Conservation (phyloP, 441 rosid species). For the California macrophylla region DNA sequence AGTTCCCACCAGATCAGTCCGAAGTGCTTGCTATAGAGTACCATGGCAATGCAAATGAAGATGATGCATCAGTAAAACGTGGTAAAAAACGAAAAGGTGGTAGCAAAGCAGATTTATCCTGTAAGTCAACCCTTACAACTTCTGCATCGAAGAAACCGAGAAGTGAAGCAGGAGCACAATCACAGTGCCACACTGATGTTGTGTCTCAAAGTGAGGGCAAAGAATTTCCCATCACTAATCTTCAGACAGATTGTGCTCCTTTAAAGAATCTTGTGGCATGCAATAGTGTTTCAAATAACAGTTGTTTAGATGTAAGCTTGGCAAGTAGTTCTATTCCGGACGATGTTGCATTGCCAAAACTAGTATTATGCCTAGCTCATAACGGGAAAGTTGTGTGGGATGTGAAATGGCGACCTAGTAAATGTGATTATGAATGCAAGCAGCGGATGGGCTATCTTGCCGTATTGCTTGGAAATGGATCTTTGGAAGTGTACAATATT, state of each 20-base stretch:
- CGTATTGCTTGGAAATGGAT: conserved; percentile 78
- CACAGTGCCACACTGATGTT: conserved; percentile 19
- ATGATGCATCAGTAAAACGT: conserved; percentile 21
- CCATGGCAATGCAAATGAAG: conserved; percentile 23
- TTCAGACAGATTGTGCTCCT: conserved; percentile 16
- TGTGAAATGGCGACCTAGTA: conserved; percentile 64
- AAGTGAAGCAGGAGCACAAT: conserved; percentile 22
- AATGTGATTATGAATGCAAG: conserved; percentile 32
- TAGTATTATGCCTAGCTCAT: conserved; percentile 75
- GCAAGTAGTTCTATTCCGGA: conserved; percentile 27
- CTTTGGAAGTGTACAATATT: conserved; percentile 78
- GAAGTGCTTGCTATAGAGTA: conserved; percentile 28
- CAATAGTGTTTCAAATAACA: conserved; percentile 21
- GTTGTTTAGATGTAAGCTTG: conserved; percentile 16
- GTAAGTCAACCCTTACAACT: conserved; percentile 28
- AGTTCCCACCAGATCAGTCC: conserved; percentile 35
- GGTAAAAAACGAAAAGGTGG: conserved; percentile 19
- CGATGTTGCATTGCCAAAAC: conserved; percentile 56
- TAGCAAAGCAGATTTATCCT: conserved; percentile 16
- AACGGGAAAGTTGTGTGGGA: conserved; percentile 93
- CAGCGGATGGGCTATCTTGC: conserved; percentile 86
- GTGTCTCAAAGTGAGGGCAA: conserved; percentile 28
- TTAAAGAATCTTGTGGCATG: conserved; percentile 13
- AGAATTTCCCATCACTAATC: conserved; percentile 20
- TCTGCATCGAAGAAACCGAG: conserved; percentile 22